Percentiles rank a stretch among this genome's conserved stretches.
These are phyloP conservation scores for Rhypophila decipiens DNA, from an alignment of 495 filamentous ascomycete species.

Conservation along the genomic window DNA sequence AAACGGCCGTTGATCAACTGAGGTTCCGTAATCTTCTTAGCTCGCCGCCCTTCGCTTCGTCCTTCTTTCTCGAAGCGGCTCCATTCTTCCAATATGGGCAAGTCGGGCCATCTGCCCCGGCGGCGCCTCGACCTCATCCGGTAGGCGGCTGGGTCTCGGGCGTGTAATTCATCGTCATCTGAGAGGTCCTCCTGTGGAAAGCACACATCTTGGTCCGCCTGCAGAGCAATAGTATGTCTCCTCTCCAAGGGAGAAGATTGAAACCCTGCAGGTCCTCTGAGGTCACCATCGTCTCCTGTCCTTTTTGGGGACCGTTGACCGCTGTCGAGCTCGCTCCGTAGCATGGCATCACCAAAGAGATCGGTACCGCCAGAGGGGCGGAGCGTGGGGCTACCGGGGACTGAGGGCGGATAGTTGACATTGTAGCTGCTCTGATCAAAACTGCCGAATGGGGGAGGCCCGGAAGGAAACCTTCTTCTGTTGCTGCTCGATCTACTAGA, in stretches of 20 bases:
- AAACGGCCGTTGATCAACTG: conserved; percentile 83
- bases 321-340: conserved; percentile 50
- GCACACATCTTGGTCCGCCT: conserved; percentile 85
- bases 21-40: conserved; percentile 89
- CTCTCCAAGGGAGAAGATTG: conserved; percentile 34
- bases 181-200: conserved; percentile 76
- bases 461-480: conserved; percentile 23
- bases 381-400: conserved; percentile 69
- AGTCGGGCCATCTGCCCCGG: conserved; percentile 48
- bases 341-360: conserved; percentile 75
- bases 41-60: conserved; percentile 75
- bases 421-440: conserved; percentile 51
- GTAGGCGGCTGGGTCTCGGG: conserved; percentile 22
- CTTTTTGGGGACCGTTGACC: conserved; percentile 22
- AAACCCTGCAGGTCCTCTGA: conserved; percentile 18
- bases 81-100: conserved; percentile 83
- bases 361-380: conserved; percentile 38
- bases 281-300: conserved; percentile 27
- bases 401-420: conserved; percentile 95
- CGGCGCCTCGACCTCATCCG: conserved; percentile 47
- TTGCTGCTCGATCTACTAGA: conserved; percentile 37
- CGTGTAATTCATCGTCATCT: conserved; percentile 65
- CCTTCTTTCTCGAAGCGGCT: conserved; percentile 85
- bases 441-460: conserved; percentile 29
- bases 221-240: conserved; percentile 40